phyloP scores from a whole-genome alignment of 2,329 filamentous ascomycete species.

The Alternaria tenuissima region DNA sequence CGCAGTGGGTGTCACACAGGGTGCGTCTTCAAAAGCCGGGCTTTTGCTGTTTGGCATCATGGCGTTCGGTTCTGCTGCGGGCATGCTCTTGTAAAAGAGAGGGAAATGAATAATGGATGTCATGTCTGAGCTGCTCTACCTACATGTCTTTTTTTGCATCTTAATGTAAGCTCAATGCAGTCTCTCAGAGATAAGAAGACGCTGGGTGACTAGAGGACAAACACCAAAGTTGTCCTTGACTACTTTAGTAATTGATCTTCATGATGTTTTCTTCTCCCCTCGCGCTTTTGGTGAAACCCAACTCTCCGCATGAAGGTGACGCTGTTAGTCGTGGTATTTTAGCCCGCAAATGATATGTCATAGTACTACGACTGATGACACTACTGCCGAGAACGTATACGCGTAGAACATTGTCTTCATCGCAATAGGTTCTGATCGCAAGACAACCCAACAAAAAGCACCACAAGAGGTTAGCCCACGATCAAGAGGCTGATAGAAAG shows the following conservation, averaged over 20 bases:
- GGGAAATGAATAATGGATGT: not conserved
- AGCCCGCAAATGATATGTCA: no score
- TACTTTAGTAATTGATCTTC: not conserved
- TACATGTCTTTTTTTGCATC: not conserved
- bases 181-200: no score
- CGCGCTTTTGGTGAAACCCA: no score
- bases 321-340: no score
- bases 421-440: no score
- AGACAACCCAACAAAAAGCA: not conserved
- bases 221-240: not conserved
- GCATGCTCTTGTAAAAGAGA: conserved; percentile 16
- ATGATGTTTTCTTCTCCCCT: not conserved
- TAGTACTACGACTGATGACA: no score
- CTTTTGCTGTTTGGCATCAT: conserved; percentile 18
- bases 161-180: not conserved
- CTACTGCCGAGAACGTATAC: not conserved
- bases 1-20: conserved; percentile 4
- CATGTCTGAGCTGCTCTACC: not conserved
- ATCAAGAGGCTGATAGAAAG: not conserved
- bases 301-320: no score
- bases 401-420: no score
- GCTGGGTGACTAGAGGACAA: not conserved
- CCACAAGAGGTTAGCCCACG: not conserved
- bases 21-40: conserved; percentile 9
- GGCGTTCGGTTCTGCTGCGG: conserved; percentile 14